Evolutionary conservation across 148 eudicot species (phyloP).

Genomic region (Hydrangea macrophylla): DNA sequence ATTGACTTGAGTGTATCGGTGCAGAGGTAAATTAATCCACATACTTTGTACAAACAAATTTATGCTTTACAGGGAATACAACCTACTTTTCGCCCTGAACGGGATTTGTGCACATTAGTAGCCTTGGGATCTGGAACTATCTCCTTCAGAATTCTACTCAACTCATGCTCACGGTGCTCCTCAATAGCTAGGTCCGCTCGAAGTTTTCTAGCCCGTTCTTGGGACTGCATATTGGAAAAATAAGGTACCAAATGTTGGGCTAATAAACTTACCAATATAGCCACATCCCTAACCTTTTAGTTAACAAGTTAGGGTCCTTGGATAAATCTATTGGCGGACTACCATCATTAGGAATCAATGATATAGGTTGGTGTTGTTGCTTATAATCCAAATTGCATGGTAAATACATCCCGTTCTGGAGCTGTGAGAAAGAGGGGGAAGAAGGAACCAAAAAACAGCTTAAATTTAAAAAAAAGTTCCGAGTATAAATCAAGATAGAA

Average conservation of each 20-base stretch:
- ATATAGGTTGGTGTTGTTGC: conserved; percentile 31
- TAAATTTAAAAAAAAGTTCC: not conserved
- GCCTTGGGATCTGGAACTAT: conserved; percentile 63
- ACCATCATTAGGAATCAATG: conserved; percentile 31
- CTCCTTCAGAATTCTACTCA: conserved; percentile 66
- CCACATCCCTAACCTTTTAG: too few species aligned
- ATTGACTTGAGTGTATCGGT: not conserved
- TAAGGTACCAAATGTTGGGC: too few species aligned
- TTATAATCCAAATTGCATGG: conserved; percentile 10
- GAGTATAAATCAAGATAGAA: not conserved
- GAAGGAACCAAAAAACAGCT: too few species aligned
- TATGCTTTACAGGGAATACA: not conserved
- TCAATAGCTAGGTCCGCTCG: conserved; percentile 85
- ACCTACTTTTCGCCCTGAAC: conserved; percentile 64
- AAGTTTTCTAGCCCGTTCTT: conserved; percentile 88
- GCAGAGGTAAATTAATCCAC: conserved; percentile 4
- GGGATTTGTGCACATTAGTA: conserved; percentile 52
- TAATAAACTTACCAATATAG: too few species aligned
- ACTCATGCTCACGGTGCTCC: conserved; percentile 76
- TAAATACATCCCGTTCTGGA: conserved; percentile 13
- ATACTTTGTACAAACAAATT: not conserved
- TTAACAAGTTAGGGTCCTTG: conserved; percentile 24
- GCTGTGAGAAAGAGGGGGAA: conserved; percentile 12
- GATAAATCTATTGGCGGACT: conserved; percentile 16
- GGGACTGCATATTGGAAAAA: conserved; percentile 70